Percentiles rank a stretch among this genome's conserved stretches.
These are phyloP conservation scores for Cornus suecica DNA, from an alignment of 148 eudicot genomes.

Conservation along the genomic window DNA sequence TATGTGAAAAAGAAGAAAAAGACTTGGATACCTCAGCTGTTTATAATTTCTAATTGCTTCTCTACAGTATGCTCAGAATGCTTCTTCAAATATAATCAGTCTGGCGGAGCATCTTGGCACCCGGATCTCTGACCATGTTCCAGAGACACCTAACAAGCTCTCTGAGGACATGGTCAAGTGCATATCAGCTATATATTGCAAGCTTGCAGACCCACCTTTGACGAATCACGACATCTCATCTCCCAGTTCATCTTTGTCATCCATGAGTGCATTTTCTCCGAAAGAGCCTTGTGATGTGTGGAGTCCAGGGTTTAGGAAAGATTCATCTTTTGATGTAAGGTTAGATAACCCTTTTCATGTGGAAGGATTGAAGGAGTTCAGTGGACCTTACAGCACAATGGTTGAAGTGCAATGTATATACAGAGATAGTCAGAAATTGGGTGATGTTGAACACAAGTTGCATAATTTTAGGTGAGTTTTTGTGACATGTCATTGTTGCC, in stretches of 20 bases:
- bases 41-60: constrained; percentile 12
- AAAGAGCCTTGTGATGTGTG: constrained; percentile 62
- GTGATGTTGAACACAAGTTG: constrained; percentile 66
- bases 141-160: constrained; percentile 72
- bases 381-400: constrained; percentile 96
- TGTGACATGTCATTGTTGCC: neutral
- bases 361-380: constrained; percentile 89
- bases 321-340: constrained; percentile 69
- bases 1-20: neutral
- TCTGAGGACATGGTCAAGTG: constrained; percentile 89
- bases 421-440: constrained; percentile 65
- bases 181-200: constrained; percentile 69
- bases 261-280: constrained; percentile 61
- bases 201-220: constrained; percentile 70
- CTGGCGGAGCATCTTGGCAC: constrained; percentile 90
- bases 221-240: constrained; percentile 54
- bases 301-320: constrained; percentile 74
- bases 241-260: constrained; percentile 73
- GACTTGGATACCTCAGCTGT: neutral
- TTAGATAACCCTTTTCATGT: constrained; percentile 88
- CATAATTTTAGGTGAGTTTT: constrained; percentile 62
- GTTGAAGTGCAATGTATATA: constrained; percentile 76
- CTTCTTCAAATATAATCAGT: constrained; percentile 68
- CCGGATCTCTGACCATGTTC: constrained; percentile 57
- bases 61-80: constrained; percentile 63